phyloP scores from a whole-genome alignment of 2,329 filamentous ascomycete genomes.

The Aureobasidium melanogenum region DNA sequence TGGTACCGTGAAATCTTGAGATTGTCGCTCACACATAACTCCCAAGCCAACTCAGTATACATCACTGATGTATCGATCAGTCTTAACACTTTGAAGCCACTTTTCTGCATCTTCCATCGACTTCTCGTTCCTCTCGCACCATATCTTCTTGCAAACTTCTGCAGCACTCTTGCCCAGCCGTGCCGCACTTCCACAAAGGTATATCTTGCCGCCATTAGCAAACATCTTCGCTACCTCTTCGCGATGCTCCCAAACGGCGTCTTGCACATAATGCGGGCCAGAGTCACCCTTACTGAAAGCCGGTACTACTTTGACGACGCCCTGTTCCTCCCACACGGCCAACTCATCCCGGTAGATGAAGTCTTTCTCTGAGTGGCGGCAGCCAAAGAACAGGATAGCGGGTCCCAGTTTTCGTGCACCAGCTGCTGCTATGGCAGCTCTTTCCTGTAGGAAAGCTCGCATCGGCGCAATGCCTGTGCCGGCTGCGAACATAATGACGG shows the following conservation, averaged over 20 bases:
- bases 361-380: constrained; percentile 12
- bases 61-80: constrained; percentile 37
- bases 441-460: constrained; percentile 35
- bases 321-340: neutral
- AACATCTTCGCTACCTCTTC: constrained; percentile 31
- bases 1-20: too few relatives aligned
- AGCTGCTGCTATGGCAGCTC: constrained; percentile 28
- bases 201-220: constrained; percentile 46
- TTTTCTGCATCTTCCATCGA: constrained; percentile 31
- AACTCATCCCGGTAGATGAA: neutral
- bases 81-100: constrained; percentile 25
- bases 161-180: constrained; percentile 35
- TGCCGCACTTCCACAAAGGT: constrained; percentile 20
- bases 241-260: constrained; percentile 26
- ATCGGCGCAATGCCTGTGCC: constrained; percentile 45
- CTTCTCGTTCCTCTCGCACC: constrained; percentile 30
- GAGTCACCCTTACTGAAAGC: neutral
- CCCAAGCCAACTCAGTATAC: constrained; percentile 15
- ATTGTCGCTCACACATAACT: too few relatives aligned
- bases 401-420: constrained; percentile 29
- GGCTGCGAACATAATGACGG: constrained; percentile 44
- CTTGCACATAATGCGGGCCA: constrained; percentile 26
- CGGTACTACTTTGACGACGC: neutral
- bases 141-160: constrained; percentile 34
- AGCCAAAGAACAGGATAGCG: constrained; percentile 37